Evolutionary conservation across 345 rosid genomes (phyloP).

Genomic region (Lepidium aucheri): DNA sequence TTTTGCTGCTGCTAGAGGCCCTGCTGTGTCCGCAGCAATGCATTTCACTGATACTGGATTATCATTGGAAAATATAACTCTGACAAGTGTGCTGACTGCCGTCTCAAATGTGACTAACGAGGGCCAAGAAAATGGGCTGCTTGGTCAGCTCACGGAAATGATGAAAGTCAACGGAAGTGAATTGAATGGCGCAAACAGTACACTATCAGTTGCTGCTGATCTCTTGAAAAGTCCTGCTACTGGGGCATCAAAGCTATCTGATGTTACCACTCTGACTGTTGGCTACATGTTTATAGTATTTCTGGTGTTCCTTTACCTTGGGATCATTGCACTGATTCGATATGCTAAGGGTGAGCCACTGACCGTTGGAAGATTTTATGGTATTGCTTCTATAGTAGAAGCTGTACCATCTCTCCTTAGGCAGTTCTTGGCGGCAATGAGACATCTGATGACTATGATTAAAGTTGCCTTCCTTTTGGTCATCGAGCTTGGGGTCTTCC

Average conservation of each 20-base stretch:
- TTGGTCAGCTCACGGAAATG: slow-evolving; percentile 54
- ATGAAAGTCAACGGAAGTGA: slow-evolving; percentile 61
- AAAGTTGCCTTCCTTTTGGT: slow-evolving; percentile 98
- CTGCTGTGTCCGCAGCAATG: slow-evolving; percentile 34
- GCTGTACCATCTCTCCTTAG: slow-evolving; percentile 84
- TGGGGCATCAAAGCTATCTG: slow-evolving; percentile 81
- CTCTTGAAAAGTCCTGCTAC: slow-evolving; percentile 51
- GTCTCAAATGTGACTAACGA: slow-evolving; percentile 75
- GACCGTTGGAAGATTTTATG: slow-evolving; percentile 72
- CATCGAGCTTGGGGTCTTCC: slow-evolving; percentile 97
- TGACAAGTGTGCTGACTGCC: slow-evolving; percentile 57
- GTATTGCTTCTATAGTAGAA: slow-evolving; percentile 76
- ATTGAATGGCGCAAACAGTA: slow-evolving; percentile 45
- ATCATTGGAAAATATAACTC: slow-evolving; percentile 49
- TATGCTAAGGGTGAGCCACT: slow-evolving; percentile 96
- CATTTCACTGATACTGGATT: slow-evolving; percentile 54
- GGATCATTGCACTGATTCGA: slow-evolving; percentile 71
- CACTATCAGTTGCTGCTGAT: slow-evolving; percentile 47
- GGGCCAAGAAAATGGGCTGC: slow-evolving; percentile 46
- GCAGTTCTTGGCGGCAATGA: slow-evolving; percentile 95
- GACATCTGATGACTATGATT: slow-evolving; percentile 99
- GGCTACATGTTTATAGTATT: slow-evolving; percentile 82
- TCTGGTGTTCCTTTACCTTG: slow-evolving; percentile 69
- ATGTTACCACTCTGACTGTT: slow-evolving; percentile 87
- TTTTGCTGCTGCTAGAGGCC: slow-evolving; percentile 74